These are phyloP conservation scores for Arabis alpina DNA, from an alignment of 345 rosid genomes.

Conservation along the genomic window DNA sequence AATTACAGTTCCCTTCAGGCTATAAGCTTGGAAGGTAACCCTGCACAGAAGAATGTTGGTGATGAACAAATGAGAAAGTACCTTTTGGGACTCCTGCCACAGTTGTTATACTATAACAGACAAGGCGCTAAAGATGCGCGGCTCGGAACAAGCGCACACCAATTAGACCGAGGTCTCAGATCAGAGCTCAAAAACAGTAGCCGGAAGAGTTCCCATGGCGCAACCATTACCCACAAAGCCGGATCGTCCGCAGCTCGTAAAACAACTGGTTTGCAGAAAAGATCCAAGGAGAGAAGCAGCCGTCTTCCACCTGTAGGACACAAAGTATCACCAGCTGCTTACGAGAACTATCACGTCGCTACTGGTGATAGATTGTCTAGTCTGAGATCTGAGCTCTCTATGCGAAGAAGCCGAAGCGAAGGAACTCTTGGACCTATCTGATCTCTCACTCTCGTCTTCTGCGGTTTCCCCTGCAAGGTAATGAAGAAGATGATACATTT, in stretches of 20 bases:
- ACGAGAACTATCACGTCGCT: slow-evolving; percentile 52
- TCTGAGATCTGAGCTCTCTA: slow-evolving; percentile 56
- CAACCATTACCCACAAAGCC: slow-evolving; percentile 42
- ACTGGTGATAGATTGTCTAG: slow-evolving; percentile 51
- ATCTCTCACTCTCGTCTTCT: slow-evolving; percentile 15
- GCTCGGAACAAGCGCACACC: slow-evolving; percentile 60
- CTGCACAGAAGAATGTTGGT: slow-evolving; percentile 95
- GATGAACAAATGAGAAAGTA: slow-evolving; percentile 88
- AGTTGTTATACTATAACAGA: slow-evolving; percentile 75
- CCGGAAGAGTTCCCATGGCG: slow-evolving; percentile 66
- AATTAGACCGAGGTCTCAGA: slow-evolving; percentile 64
- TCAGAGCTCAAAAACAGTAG: slow-evolving; percentile 60
- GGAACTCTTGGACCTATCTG: slow-evolving; percentile 59
- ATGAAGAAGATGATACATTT: slow-evolving; percentile 18
- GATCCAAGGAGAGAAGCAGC: slow-evolving; percentile 57
- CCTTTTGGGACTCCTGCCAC: slow-evolving; percentile 81
- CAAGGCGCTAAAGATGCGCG: slow-evolving; percentile 81
- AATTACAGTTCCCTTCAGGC: slow-evolving; percentile 93
- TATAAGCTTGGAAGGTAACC: slow-evolving; percentile 95
- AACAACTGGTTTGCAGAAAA: slow-evolving; percentile 52
- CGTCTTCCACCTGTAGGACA: slow-evolving; percentile 64
- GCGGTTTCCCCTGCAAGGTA: slow-evolving; percentile 16
- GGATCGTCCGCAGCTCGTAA: slow-evolving; percentile 61
- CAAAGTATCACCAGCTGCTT: slow-evolving; percentile 45
- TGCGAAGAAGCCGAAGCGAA: slow-evolving; percentile 77